Conservation (phyloP, 805 yeast species). For the Candida caryicola region DNA sequence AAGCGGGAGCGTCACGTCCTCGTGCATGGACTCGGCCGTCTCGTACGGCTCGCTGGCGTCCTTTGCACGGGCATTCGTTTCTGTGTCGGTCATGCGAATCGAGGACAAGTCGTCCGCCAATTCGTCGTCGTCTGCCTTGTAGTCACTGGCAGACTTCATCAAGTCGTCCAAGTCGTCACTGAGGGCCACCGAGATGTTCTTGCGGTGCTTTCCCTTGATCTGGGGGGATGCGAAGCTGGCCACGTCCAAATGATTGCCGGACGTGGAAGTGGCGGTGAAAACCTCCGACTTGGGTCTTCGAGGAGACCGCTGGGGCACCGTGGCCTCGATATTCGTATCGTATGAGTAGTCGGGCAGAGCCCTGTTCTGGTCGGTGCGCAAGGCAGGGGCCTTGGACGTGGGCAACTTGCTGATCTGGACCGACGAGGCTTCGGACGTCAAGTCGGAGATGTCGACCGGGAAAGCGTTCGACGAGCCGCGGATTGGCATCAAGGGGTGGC, state of each 20-base stretch:
- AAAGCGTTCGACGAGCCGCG: neutral
- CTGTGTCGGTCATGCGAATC: neutral
- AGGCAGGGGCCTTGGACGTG: constrained; percentile 14
- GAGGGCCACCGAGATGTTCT: constrained; percentile 23
- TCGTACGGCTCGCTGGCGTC: constrained; percentile 1
- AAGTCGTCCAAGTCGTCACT: constrained; percentile 38
- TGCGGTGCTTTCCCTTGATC: constrained; percentile 4
- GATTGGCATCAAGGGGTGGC: neutral
- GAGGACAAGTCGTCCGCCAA: neutral
- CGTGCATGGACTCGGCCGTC: neutral
- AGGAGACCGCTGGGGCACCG: constrained; percentile 39
- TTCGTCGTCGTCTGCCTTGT: constrained; percentile 3
- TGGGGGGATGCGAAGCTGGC: neutral
- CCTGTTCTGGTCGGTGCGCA: constrained; percentile 4
- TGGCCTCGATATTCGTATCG: constrained; percentile 33
- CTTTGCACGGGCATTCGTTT: neutral
- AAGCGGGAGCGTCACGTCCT: neutral
- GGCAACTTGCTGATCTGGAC: constrained; percentile 20
- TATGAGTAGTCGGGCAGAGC: constrained; percentile 29
- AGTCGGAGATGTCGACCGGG: constrained; percentile 8
- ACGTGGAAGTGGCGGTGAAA: neutral
- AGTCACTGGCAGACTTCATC: constrained; percentile 31
- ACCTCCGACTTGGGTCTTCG: constrained; percentile 35
- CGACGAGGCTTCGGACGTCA: constrained; percentile 10
- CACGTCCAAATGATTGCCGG: neutral